Conservation (phyloP, 2,329 filamentous ascomycete species). For the Claviceps sp. region DNA sequence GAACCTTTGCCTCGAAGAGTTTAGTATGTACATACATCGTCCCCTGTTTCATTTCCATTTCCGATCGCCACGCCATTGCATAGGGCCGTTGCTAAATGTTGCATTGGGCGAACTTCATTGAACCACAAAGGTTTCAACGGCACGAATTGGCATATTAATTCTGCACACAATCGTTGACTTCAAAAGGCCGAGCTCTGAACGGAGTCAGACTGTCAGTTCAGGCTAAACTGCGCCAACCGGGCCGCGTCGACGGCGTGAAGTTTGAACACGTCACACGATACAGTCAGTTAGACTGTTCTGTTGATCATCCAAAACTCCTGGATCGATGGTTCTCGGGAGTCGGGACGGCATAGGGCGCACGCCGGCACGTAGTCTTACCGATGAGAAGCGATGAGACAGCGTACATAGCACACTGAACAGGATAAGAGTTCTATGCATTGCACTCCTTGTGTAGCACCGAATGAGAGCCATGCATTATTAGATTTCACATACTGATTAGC, state of each 20-base stretch:
- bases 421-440: slow-evolving; percentile 11
- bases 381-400: slow-evolving; percentile 44
- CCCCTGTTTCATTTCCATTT: slow-evolving; percentile 46
- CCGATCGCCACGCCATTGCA: slow-evolving; percentile 57
- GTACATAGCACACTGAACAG: slow-evolving; percentile 37
- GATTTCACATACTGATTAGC: no score
- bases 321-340: slow-evolving; percentile 34
- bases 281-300: slow-evolving; percentile 29
- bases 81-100: slow-evolving; percentile 46
- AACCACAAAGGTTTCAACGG: slow-evolving; percentile 50
- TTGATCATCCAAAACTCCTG: slow-evolving; percentile 31
- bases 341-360: slow-evolving; percentile 25
- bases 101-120: slow-evolving; percentile 47
- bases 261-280: no score
- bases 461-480: no score
- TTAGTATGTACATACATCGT: slow-evolving; percentile 41
- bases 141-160: slow-evolving; percentile 48
- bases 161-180: slow-evolving; percentile 52
- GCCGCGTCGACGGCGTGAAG: slow-evolving; percentile 46
- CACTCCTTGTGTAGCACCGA: no score
- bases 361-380: slow-evolving; percentile 26
- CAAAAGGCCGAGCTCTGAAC: slow-evolving; percentile 43
- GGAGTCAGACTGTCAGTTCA: slow-evolving; percentile 28
- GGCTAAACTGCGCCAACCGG: slow-evolving; percentile 32
- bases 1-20: slow-evolving; percentile 31